These are phyloP conservation scores for Skeletonema menzelii DNA, from an alignment of 108 stramenopile genomes.

Conservation along the genomic window DNA sequence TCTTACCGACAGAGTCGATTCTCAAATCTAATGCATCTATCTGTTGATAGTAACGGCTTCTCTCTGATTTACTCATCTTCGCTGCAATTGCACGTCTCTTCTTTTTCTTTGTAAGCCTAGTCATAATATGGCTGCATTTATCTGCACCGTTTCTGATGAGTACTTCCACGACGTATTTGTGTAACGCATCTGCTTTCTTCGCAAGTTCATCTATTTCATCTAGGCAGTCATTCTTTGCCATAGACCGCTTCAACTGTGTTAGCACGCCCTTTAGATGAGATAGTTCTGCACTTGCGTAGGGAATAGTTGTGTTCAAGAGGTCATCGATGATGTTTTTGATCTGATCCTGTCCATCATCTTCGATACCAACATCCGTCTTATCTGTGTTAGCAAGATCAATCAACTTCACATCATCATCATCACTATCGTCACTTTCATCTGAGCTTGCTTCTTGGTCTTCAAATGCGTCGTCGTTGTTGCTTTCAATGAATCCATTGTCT, in stretches of 20 bases:
- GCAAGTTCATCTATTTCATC: conserved; percentile 4
- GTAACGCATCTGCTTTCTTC: neutral
- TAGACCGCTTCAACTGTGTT: neutral
- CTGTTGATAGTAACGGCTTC: neutral
- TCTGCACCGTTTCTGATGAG: conserved; percentile 20
- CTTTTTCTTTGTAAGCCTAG: conserved; percentile 1
- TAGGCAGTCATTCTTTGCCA: neutral
- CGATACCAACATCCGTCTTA: neutral
- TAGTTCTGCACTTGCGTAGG: neutral
- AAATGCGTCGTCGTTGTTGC: neutral
- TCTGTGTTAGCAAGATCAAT: neutral
- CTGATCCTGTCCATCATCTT: neutral
- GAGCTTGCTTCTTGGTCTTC: neutral
- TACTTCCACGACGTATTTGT: conserved; percentile 8
- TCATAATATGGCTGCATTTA: conserved; percentile 6
- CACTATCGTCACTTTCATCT: neutral
- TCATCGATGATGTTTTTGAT: neutral
- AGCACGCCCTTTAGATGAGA: neutral
- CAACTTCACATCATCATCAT: neutral
- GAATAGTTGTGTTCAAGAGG: neutral
- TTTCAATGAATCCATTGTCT: neutral
- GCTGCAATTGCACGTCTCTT: neutral
- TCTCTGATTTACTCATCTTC: neutral
- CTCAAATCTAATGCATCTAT: neutral
- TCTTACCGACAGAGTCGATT: neutral